Evolutionary conservation across 331 rosid species (phyloP).

Genomic region (Rosa hybrid): DNA sequence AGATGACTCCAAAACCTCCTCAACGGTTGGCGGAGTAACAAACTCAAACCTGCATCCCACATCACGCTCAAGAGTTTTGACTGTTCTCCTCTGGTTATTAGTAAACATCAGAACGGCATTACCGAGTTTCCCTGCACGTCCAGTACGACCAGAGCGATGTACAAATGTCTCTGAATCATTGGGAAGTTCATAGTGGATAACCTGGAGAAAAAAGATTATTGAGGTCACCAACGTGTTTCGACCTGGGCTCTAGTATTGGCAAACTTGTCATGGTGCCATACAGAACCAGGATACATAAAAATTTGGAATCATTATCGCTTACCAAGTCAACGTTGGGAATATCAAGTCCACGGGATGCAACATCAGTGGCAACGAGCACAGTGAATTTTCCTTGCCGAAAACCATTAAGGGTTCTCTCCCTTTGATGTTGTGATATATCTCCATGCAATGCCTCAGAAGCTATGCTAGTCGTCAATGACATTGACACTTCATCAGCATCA

Average conservation of each 20-base stretch:
- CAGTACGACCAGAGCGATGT: constrained; percentile 99
- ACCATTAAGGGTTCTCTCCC: constrained; percentile 95
- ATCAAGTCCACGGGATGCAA: constrained; percentile 98
- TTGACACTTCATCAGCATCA: constrained; percentile 98
- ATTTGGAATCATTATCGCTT: constrained; percentile 19
- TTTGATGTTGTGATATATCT: constrained; percentile 97
- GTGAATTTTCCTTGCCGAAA: constrained; percentile 98
- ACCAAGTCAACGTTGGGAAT: constrained; percentile 99
- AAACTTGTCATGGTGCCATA: not conserved
- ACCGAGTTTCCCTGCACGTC: constrained; percentile 96
- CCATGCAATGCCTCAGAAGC: constrained; percentile 98
- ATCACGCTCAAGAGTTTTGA: constrained; percentile 95
- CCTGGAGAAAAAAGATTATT: constrained; percentile 41
- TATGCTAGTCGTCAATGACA: constrained; percentile 79
- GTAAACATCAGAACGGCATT: constrained; percentile 85
- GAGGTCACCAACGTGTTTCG: constrained; percentile 10
- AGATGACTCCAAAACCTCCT: constrained; percentile 79
- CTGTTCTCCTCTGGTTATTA: constrained; percentile 91
- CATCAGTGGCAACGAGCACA: constrained; percentile 98
- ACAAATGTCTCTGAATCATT: constrained; percentile 99
- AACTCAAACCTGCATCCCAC: constrained; percentile 93
- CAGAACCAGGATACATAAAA: constrained; percentile 22
- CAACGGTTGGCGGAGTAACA: constrained; percentile 65
- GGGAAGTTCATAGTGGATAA: constrained; percentile 98
- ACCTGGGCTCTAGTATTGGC: not conserved